Conservation (phyloP, 768 basidiomycete species). For the Lactarius psammicola region DNA sequence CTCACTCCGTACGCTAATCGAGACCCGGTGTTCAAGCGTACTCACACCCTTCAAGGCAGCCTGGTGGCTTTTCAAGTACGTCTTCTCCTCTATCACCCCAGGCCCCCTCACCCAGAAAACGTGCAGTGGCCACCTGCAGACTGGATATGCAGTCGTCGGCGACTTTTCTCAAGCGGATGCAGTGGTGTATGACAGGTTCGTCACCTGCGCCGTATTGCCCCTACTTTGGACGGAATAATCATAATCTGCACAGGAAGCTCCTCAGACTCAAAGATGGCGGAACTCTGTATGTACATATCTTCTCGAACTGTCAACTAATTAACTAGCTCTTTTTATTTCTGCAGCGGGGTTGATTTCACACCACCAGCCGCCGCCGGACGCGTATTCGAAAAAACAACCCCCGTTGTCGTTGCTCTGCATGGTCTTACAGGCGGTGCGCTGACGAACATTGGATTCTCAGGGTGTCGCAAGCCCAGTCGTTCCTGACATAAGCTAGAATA, state of each 20-base stretch:
- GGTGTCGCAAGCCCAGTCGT: background rate
- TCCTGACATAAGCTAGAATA: slow-evolving; percentile 34
- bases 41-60: slow-evolving; percentile 33
- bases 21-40: slow-evolving; percentile 34
- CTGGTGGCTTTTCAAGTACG: slow-evolving; percentile 37
- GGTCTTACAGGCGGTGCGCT: slow-evolving; percentile 47
- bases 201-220: background rate
- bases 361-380: slow-evolving; percentile 36
- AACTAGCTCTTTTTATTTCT: background rate
- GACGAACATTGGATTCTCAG: slow-evolving; percentile 11
- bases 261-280: slow-evolving; percentile 59
- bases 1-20: slow-evolving; percentile 31
- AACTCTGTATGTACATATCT: slow-evolving; percentile 50
- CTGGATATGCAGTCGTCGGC: slow-evolving; percentile 56
- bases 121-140: slow-evolving; percentile 56
- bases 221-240: background rate
- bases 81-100: background rate
- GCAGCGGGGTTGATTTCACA: slow-evolving; percentile 63
- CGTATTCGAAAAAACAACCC: slow-evolving; percentile 39
- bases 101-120: background rate
- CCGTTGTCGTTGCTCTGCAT: slow-evolving; percentile 55
- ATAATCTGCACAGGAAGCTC: slow-evolving; percentile 40
- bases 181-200: slow-evolving; percentile 56
- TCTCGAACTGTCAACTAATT: background rate
- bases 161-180: slow-evolving; percentile 57